Conservation (phyloP, 306 rosid species). For the Morella rubra region DNA sequence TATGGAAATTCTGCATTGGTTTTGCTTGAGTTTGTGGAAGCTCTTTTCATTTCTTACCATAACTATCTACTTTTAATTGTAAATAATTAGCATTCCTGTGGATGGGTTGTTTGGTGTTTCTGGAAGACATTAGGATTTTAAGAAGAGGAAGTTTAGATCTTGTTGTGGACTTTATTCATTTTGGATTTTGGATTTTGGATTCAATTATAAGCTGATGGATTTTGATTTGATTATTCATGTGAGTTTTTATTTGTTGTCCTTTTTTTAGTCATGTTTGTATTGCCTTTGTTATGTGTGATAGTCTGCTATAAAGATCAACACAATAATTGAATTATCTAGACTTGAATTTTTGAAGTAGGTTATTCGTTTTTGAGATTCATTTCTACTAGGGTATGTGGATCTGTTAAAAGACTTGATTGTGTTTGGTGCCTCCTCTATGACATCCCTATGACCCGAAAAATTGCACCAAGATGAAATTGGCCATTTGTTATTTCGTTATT, state of each 20-base stretch:
- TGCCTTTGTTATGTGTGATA: not conserved
- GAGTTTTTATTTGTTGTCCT: not conserved
- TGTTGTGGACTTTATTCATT: not conserved
- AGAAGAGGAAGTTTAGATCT: constrained; percentile 9
- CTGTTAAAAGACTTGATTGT: not conserved
- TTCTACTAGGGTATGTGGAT: not conserved
- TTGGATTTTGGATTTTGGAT: not conserved
- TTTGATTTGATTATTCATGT: not conserved
- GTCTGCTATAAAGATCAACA: not conserved
- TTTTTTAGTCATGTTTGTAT: not conserved
- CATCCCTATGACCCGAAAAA: not conserved
- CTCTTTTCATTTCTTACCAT: too few species aligned
- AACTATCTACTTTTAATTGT: too few species aligned
- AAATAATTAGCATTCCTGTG: too few species aligned
- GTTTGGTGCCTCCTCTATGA: not conserved
- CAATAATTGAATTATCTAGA: not conserved
- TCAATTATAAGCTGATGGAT: not conserved
- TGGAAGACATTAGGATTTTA: too few species aligned
- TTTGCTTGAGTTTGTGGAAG: too few species aligned
- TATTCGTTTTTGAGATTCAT: not conserved
- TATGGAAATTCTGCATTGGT: too few species aligned
- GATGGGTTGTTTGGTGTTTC: too few species aligned
- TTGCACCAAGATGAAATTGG: not conserved
- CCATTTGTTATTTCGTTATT: not conserved
- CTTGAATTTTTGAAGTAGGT: not conserved